Base-by-base conservation (phyloP, 2,329 filamentous ascomycete genomes). In the Penicillium sclerotiorum region DNA sequence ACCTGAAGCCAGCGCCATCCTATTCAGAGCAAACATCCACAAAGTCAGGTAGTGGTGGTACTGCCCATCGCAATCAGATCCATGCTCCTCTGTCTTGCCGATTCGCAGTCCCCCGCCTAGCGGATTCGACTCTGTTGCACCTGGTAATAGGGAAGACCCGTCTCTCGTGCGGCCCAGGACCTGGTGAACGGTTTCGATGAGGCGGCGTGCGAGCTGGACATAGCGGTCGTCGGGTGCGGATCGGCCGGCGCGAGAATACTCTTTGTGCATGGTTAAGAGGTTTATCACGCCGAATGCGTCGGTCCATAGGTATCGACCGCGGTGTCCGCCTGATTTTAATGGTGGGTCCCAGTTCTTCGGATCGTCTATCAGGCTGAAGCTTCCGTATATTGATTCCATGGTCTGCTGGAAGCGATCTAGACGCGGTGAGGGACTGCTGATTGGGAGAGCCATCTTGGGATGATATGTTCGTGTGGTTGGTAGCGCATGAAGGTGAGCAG, bases 11-110 rank as follows among this genome's bases (percentile, higher is more conserved):
- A 77, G 52, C 0, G 77, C 71, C 33, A 83, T 68, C 1, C 82
- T 71, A 58, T 82, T 83, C 4, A 85, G 70, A 2, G 81, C 80
- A 60, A 83, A 84, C 80, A 84, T 83, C 82, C 82, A 85, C 5
- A 84, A 60, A 0, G 80, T 84, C 17, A 84, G 69, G 55, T 84
- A 84, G 57, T 84, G 82, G 56, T 83, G 80, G 52, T 85, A 84
- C 61, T 85, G 82, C 2, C 82, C 81, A 61, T 85, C 82, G 7
- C 75, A 72, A 45, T 84, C 80, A 1, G 69, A 60, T 0, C 81
- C 81, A 0, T 53, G 47, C 11, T 70, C 79, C 2, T 77, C 69
- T 11, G 73, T 53, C 61, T 84, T 85, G 21, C 82, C 82, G 50
- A 84, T 84, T 1, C 82, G 73, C 30, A 85, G 63, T 0, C 82